Base-by-base conservation (phyloP, 306 rosid genomes). In the Ormosia emarginata region DNA sequence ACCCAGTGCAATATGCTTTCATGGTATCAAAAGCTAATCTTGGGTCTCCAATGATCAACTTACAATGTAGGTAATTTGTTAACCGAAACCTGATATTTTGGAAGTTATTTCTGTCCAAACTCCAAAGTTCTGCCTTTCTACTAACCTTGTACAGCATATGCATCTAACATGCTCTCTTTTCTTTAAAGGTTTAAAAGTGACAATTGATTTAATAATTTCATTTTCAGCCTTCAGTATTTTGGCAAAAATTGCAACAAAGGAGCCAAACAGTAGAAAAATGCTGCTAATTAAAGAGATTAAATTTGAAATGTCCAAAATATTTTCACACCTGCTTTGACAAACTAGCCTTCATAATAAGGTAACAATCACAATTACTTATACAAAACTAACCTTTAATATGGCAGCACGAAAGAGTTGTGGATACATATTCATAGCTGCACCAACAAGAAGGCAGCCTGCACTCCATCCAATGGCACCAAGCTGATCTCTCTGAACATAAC, bases 401-500 rank as follows among this genome's bases (percentile, higher is more conserved):
- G 91, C 86, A 24, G 97, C 98, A 43, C 90, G 53, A 81, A 95
- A 93, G 73, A 95, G 98, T 71, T 85, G 73, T 2, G 98, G 98
- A 79, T 63, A 55, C 92, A 89, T 87, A 89, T 95, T 93, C 78
- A 90, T 79, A 81, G 97, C 84, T 39, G 95, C 97, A 50, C 96
- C 94, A 34, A 92, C 88, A 77, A 93, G 92, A 77, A 95, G 91
- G 62, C 94, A 52, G 81, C 99, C 99, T 56, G 99, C 99, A 85
- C 99, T 95, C 75, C 81, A 78, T 81, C 94, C 99, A 47, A 92
- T 85, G 37, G 94, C 93, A 49, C 92, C 87, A 67, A 95, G 97
- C 75, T 39, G 89, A 79, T 90, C 86, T 69, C 76, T 88, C 50
- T 85, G 89, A 70, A 92, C 89, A 80, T 87, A 93, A 6, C 93